A percentile compares a stretch with the other conserved stretches of the same genome.
These are phyloP conservation scores for Blastobotrys peoriensis DNA, from an alignment of 805 yeast genomes.

Conservation along the genomic window DNA sequence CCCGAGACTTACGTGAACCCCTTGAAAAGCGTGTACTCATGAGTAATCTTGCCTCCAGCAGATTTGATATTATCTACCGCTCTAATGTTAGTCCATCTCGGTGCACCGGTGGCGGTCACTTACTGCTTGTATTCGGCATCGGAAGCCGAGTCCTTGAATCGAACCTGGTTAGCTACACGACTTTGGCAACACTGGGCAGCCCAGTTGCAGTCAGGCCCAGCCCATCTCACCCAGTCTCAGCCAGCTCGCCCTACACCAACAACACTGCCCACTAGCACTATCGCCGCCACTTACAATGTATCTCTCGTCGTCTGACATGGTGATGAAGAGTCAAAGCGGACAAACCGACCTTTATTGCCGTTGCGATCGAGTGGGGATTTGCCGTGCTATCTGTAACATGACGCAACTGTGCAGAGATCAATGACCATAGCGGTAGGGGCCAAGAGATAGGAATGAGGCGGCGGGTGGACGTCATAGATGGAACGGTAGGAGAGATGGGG, in stretches of 20 bases:
- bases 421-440: too few relatives aligned
- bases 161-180: conserved; percentile 16
- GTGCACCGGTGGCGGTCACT: conserved; percentile 1
- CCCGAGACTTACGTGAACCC: conserved; percentile 25
- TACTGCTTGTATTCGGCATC: conserved; percentile 19
- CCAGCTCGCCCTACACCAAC: too few relatives aligned
- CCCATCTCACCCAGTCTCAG: too few relatives aligned
- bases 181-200: too few relatives aligned
- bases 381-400: background rate
- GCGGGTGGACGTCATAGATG: too few relatives aligned
- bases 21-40: conserved; percentile 31
- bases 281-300: conserved; percentile 16
- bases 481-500: background rate
- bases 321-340: too few relatives aligned
- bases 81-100: conserved; percentile 9
- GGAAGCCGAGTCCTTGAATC: conserved; percentile 18
- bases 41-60: conserved; percentile 25
- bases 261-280: too few relatives aligned
- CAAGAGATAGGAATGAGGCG: too few relatives aligned
- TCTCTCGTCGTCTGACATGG: too few relatives aligned
- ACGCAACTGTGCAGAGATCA: background rate
- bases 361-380: background rate
- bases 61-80: conserved; percentile 18
- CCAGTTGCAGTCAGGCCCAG: too few relatives aligned
- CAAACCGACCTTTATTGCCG: too few relatives aligned